Base-by-base conservation (phyloP, 2,329 filamentous ascomycete species). In the Alternaria tenuissima region DNA sequence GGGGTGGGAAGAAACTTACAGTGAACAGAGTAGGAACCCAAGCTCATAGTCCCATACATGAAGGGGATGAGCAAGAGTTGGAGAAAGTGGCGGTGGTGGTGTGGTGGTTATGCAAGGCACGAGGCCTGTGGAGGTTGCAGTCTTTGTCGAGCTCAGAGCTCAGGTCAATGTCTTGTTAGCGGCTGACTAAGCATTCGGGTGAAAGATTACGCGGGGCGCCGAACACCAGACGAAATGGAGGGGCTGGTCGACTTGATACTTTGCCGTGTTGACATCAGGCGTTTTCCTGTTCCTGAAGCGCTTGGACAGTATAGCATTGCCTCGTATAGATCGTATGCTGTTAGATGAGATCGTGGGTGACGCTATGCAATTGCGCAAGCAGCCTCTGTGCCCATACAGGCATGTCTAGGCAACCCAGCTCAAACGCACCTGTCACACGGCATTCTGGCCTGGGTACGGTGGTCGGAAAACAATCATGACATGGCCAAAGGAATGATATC, bases 211-310 rank as follows among this genome's bases (percentile, higher is more conserved):
- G 63, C 55, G 62, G 61, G 26, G 51, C 24, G 46, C 52, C 44
- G 57, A 49, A 49, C 9, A 16, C 16, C 30, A 41, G 9, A 22
- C 30, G 20, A 36, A 28, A 32, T 46, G 32, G 49, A 47, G 55
- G 38, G 55, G 56, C 55, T 54, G 44, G 56, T 22, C 32, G 47
- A 36, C 41, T 56, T 42, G 48, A 47, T 52, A 18, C 41, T 46
- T 28, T 20, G 30, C 7, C 38, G 26, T 52, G 22, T 30, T 52
- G 49, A 26, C 39, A 48, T 11, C 57, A 63, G 64, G 43, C 42
- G 52, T 55, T 64, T 70, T 61, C 65, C 67, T 72, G 68, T 72
- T 68, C 65, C 68, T 70, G 68, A 54, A 54, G 52, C 36, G 62
- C 54, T 62, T 55, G 41, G 52, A 52, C 30, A 44, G 47, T 36